These are phyloP conservation scores for Psilocybe sp. DNA, from an alignment of 768 basidiomycete genomes.

Conservation along the genomic window DNA sequence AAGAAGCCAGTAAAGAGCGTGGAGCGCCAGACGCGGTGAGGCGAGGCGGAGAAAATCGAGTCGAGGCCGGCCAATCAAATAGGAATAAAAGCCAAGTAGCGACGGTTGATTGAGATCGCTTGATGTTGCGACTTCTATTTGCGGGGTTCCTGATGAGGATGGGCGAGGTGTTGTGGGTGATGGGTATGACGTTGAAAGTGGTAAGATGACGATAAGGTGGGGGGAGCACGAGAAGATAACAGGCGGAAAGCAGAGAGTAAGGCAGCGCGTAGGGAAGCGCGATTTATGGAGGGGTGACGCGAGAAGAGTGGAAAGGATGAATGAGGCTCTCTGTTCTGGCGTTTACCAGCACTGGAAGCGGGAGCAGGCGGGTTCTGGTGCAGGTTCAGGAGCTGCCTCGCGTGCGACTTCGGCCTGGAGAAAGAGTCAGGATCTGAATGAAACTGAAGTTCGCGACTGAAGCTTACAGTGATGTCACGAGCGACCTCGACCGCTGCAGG, in stretches of 20 bases:
- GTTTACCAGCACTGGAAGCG: slow-evolving; percentile 1
- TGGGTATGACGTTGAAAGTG: too few relatives aligned
- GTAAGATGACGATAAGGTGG: too few relatives aligned
- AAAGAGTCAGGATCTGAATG: too few relatives aligned
- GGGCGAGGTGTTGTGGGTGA: not conserved
- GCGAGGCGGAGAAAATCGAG: not conserved
- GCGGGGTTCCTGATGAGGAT: not conserved
- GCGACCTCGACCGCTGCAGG: too few relatives aligned
- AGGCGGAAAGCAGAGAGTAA: too few relatives aligned
- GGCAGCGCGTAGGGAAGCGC: too few relatives aligned
- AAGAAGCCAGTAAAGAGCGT: not conserved
- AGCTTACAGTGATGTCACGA: too few relatives aligned
- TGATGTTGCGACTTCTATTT: not conserved
- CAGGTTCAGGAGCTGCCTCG: not conserved
- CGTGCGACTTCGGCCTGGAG: not conserved
- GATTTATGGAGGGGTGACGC: too few relatives aligned
- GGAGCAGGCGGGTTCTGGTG: slow-evolving; percentile 2
- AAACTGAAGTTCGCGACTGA: too few relatives aligned
- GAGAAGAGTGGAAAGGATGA: too few relatives aligned
- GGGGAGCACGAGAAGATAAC: too few relatives aligned
- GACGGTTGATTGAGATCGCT: not conserved
- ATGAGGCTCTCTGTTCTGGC: not conserved
- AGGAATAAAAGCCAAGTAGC: not conserved
- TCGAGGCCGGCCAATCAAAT: not conserved
- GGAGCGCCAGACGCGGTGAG: not conserved